Conservation (phyloP, 345 rosid species). For the sweet orange (Citrus sinensis) region DVS_A1.0 CM039161.1:21364501-21365000, state of each 20-base stretch:
- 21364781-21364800: background rate
- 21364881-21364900: background rate
- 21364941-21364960: constrained; percentile 5
- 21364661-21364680: too few relatives aligned
- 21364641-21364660: background rate
- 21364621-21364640: too few relatives aligned
- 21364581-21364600: too few relatives aligned
- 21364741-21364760: background rate
- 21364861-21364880: background rate
- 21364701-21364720: background rate
- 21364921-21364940: constrained; percentile 8
- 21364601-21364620: too few relatives aligned
- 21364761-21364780: background rate
- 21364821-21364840: background rate
- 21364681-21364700: background rate
- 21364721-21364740: background rate
- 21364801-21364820: background rate
- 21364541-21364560: too few relatives aligned
- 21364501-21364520: too few relatives aligned
- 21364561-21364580: too few relatives aligned
- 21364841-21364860: background rate
- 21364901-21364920: constrained; percentile 3
- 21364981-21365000: background rate
- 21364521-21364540: too few relatives aligned
- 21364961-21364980: constrained; percentile 18